Evolutionary conservation across 257 asterid species (phyloP).

Genomic region (Ballota nigra): DNA sequence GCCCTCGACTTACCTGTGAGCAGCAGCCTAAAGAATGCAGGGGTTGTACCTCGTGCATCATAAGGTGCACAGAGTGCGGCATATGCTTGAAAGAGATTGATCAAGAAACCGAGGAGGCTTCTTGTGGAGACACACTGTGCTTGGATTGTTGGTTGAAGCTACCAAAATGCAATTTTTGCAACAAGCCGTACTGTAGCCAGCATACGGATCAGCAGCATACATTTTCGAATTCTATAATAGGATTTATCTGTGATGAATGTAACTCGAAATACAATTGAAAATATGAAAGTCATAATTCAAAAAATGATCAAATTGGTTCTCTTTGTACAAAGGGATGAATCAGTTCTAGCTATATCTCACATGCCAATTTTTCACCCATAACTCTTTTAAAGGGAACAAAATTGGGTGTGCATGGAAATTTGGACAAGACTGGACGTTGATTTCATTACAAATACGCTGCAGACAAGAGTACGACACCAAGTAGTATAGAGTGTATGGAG

Average conservation of each 20-base stretch:
- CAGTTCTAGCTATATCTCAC: constrained; percentile 29
- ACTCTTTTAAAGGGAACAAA: constrained; percentile 50
- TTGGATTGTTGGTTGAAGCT: constrained; percentile 67
- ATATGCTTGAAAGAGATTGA: constrained; percentile 36
- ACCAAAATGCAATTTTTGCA: constrained; percentile 74
- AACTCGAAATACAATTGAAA: constrained; percentile 27
- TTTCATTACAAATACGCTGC: constrained; percentile 36
- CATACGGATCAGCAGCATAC: constrained; percentile 43
- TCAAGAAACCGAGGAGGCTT: constrained; percentile 50
- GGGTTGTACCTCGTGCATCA: constrained; percentile 59
- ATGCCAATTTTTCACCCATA: constrained; percentile 32
- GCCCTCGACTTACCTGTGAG: constrained; percentile 44
- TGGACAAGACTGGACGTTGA: constrained; percentile 17
- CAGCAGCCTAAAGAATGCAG: constrained; percentile 34
- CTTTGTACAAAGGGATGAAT: constrained; percentile 48
- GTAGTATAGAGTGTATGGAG: constrained; percentile 24
- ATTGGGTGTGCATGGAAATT: constrained; percentile 39
- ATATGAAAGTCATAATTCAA: background rate
- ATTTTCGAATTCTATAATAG: constrained; percentile 22
- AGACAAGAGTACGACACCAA: constrained; percentile 38
- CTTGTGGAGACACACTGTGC: constrained; percentile 59
- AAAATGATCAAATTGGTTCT: constrained; percentile 19
- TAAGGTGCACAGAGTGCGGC: constrained; percentile 77
- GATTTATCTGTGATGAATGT: constrained; percentile 54
- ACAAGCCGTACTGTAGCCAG: constrained; percentile 61